phyloP scores from a whole-genome alignment of 192 early-diverging fungal genomes.

The Podila minutissima region DNA sequence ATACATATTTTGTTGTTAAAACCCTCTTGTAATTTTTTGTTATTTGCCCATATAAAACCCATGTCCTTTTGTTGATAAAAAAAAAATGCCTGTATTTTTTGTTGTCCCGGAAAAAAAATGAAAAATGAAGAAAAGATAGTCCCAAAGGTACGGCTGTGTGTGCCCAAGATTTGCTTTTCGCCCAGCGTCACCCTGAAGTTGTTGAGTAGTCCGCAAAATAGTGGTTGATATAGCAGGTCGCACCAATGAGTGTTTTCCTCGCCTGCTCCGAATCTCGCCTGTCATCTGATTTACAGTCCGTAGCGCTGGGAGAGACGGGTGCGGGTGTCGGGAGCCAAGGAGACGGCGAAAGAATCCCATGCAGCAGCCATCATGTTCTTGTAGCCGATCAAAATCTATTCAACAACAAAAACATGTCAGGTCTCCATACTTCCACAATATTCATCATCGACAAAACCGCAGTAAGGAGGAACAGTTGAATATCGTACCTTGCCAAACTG shows the following conservation, averaged over 20 bases:
- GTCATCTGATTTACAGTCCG: slow-evolving; percentile 51
- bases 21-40: slow-evolving; percentile 7
- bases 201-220: not conserved
- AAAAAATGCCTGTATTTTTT: not conserved
- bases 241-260: not conserved
- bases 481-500: slow-evolving; percentile 68
- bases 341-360: slow-evolving; percentile 63
- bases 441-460: not conserved
- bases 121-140: not conserved
- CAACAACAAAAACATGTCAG: not conserved
- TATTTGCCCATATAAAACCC: slow-evolving; percentile 6
- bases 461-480: slow-evolving; percentile 4
- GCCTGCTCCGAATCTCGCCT: not conserved
- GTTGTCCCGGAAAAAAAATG: slow-evolving; percentile 11
- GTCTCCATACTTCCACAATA: not conserved
- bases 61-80: slow-evolving; percentile 17
- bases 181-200: slow-evolving; percentile 1
- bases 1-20: not conserved
- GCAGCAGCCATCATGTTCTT: slow-evolving; percentile 71
- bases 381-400: slow-evolving; percentile 69
- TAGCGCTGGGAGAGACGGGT: slow-evolving; percentile 61
- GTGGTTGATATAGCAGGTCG: slow-evolving; percentile 1
- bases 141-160: not conserved
- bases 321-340: slow-evolving; percentile 57
- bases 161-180: too few relatives aligned